Evolutionary conservation across 345 rosid species (phyloP).

Genomic region (Excoecaria agallocha): DNA sequence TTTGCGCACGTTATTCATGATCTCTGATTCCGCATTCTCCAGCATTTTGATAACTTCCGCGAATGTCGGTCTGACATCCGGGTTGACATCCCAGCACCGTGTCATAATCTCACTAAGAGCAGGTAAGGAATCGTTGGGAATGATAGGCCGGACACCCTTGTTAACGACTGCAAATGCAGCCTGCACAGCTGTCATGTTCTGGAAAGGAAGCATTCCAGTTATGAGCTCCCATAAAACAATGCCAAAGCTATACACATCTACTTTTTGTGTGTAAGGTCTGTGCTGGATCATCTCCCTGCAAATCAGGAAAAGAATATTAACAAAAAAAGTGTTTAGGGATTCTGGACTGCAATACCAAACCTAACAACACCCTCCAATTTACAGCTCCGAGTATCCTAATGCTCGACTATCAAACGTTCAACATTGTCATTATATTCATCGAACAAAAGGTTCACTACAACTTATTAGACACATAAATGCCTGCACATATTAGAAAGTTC

Average conservation of each 20-base stretch:
- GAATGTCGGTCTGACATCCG: constrained; percentile 28
- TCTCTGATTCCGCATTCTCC: constrained; percentile 27
- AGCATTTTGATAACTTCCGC: constrained; percentile 24
- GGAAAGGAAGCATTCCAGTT: constrained; percentile 30
- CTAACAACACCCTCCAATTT: no score
- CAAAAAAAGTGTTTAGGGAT: no score
- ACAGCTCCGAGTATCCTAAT: no score
- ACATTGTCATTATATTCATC: no score
- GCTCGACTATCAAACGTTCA: no score
- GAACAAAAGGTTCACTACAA: no score
- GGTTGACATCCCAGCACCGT: constrained; percentile 30
- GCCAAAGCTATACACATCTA: constrained; percentile 33
- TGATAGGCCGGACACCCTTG: constrained; percentile 26
- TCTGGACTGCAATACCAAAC: no score
- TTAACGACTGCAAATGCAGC: constrained; percentile 34
- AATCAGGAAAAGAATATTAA: no score
- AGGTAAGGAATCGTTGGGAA: constrained; percentile 26
- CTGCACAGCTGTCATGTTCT: constrained; percentile 33
- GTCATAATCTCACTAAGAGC: constrained; percentile 26
- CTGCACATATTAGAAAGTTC: no score
- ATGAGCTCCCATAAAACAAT: constrained; percentile 32
- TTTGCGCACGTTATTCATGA: constrained; percentile 29
- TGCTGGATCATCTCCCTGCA: constrained; percentile 35
- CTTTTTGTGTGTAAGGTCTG: constrained; percentile 30
- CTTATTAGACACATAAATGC: no score